These are phyloP conservation scores for Candolleomyces aberdarensis DNA, from an alignment of 768 basidiomycete species.

Conservation along the genomic window DNA sequence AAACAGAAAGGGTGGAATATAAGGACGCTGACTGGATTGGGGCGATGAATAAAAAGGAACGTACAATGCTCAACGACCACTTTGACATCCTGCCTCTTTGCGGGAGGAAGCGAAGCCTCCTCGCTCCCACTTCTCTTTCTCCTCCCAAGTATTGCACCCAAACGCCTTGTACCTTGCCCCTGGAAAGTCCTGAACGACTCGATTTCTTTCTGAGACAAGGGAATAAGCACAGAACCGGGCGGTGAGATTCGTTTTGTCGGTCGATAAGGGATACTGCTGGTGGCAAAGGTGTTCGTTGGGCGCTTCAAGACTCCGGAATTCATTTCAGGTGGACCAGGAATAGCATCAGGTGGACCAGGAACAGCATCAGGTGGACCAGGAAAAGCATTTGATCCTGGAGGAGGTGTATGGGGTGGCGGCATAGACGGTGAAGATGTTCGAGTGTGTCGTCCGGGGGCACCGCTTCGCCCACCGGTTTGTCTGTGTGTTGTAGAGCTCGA, in stretches of 20 bases:
- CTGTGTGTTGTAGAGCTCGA: constrained; percentile 46
- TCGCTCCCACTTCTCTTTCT: constrained; percentile 43
- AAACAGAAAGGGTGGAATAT: constrained; percentile 4
- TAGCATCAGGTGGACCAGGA: too few relatives aligned
- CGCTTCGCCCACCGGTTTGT: constrained; percentile 62
- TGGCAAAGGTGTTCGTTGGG: background rate
- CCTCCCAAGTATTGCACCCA: constrained; percentile 32
- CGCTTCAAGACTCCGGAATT: too few relatives aligned
- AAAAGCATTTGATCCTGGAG: background rate
- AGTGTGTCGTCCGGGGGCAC: constrained; percentile 69
- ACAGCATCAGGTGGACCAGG: background rate
- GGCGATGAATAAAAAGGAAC: constrained; percentile 23
- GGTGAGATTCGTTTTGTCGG: constrained; percentile 61
- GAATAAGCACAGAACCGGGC: constrained; percentile 57
- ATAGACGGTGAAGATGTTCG: constrained; percentile 4
- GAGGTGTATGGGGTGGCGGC: constrained; percentile 7
- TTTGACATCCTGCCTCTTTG: constrained; percentile 60
- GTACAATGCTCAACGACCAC: constrained; percentile 77
- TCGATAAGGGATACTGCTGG: constrained; percentile 48
- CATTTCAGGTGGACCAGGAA: too few relatives aligned
- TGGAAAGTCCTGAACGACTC: constrained; percentile 54
- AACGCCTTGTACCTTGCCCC: constrained; percentile 52
- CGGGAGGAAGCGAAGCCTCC: constrained; percentile 42
- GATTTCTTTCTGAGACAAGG: constrained; percentile 62
- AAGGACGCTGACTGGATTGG: background rate